Evolutionary conservation across 2,329 filamentous ascomycete genomes (phyloP).

Genomic region (Fusarium brevicatenulatum): DNA sequence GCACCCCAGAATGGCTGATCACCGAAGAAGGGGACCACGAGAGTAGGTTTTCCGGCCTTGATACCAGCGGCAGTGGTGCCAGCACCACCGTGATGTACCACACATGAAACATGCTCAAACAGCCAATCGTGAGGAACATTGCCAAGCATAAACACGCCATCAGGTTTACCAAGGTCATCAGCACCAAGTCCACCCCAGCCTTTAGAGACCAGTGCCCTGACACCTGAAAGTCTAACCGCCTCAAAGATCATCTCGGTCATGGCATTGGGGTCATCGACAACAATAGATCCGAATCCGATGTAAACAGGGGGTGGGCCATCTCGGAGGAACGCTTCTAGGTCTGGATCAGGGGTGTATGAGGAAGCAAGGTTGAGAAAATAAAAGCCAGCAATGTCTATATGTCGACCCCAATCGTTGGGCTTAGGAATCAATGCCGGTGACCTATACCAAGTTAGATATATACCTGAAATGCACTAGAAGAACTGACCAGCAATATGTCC

Average conservation of each 20-base stretch:
- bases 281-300: constrained; percentile 85
- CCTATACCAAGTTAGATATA: constrained; percentile 39
- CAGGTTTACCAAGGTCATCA: constrained; percentile 74
- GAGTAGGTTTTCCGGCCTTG: constrained; percentile 79
- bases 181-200: constrained; percentile 88
- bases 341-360: constrained; percentile 72
- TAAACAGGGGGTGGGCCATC: constrained; percentile 79
- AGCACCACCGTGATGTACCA: constrained; percentile 89
- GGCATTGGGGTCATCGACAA: constrained; percentile 78
- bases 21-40: constrained; percentile 88
- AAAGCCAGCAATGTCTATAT: constrained; percentile 81
- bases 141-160: constrained; percentile 83
- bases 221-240: constrained; percentile 71
- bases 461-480: too few species aligned
- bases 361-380: constrained; percentile 77
- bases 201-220: constrained; percentile 85
- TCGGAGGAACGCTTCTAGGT: constrained; percentile 73
- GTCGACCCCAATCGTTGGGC: constrained; percentile 77
- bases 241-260: constrained; percentile 79
- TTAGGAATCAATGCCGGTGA: constrained; percentile 83
- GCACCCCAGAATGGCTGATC: constrained; percentile 87
- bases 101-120: constrained; percentile 81
- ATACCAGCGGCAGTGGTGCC: constrained; percentile 92
- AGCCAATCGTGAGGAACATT: constrained; percentile 92
- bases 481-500: constrained; percentile 85